Evolutionary conservation across 306 rosid genomes (phyloP).

Genomic region (Gleditsia sinensis): DNA sequence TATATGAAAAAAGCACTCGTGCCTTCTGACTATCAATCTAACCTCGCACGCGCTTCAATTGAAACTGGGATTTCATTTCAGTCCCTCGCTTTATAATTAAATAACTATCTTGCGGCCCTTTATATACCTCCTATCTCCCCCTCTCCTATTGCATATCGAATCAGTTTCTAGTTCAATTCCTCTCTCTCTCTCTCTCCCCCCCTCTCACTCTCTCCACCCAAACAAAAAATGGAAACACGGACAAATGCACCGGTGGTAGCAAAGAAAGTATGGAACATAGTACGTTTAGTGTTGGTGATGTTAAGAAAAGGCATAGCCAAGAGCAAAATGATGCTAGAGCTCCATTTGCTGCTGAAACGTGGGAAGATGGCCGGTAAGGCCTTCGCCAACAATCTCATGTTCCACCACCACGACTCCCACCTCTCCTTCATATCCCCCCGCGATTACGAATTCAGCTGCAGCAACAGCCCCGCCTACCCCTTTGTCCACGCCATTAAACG

Average conservation of each 20-base stretch:
- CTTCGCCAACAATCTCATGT: slow-evolving; percentile 44
- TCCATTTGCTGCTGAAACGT: slow-evolving; percentile 61
- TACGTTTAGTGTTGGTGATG: slow-evolving; percentile 61
- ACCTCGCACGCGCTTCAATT: background rate
- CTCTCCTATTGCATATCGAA: background rate
- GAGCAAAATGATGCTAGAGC: slow-evolving; percentile 57
- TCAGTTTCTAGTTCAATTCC: background rate
- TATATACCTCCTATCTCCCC: slow-evolving; percentile 4
- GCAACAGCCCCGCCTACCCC: slow-evolving; percentile 72
- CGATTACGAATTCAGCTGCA: slow-evolving; percentile 96
- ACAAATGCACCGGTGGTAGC: slow-evolving; percentile 48
- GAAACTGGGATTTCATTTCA: slow-evolving; percentile 13
- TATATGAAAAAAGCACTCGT: background rate
- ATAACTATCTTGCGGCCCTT: slow-evolving; percentile 12
- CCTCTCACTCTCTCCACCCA: background rate
- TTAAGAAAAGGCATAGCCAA: slow-evolving; percentile 68
- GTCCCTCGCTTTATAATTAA: background rate
- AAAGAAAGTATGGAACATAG: slow-evolving; percentile 65
- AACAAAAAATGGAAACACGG: slow-evolving; percentile 64
- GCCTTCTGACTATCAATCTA: background rate
- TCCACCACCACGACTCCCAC: slow-evolving; percentile 48
- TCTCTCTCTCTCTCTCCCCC: background rate
- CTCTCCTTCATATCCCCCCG: slow-evolving; percentile 57
- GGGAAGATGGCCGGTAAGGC: slow-evolving; percentile 78
- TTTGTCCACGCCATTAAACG: slow-evolving; percentile 44